Evolutionary conservation across 345 rosid genomes (phyloP).

Genomic region (Mercurialis annua): DNA sequence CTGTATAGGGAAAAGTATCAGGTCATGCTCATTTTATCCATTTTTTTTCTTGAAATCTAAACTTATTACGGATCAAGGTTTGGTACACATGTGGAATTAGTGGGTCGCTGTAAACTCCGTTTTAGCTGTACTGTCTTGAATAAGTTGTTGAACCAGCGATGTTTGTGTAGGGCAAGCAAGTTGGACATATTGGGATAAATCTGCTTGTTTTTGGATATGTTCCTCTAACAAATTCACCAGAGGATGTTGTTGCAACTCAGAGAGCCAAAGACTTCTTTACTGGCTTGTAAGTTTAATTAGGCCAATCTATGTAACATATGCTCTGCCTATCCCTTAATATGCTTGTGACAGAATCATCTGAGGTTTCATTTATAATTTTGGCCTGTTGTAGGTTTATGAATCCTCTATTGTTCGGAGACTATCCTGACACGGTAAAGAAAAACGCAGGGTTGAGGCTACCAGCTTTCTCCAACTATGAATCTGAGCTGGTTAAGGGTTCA

Average conservation of each 20-base stretch:
- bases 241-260: conserved; percentile 34
- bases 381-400: conserved; percentile 41
- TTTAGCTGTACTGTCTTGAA: too few species aligned
- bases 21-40: conserved; percentile 36
- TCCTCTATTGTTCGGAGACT: conserved; percentile 66
- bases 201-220: conserved; percentile 14
- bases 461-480: conserved; percentile 49
- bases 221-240: conserved; percentile 33
- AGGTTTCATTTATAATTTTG: background rate
- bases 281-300: conserved; percentile 35
- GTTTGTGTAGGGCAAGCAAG: conserved; percentile 35
- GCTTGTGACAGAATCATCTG: background rate
- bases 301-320: too few species aligned
- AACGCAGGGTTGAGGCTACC: conserved; percentile 62
- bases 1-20: conserved; percentile 57
- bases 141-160: background rate
- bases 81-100: too few species aligned
- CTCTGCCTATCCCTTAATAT: too few species aligned
- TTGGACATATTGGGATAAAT: conserved; percentile 35
- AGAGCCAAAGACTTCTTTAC: conserved; percentile 35
- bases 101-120: too few species aligned
- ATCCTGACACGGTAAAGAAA: conserved; percentile 58
- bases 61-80: too few species aligned
- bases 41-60: background rate
- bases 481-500: conserved; percentile 56